These are phyloP conservation scores for Litchi chinensis DNA, from an alignment of 345 rosid genomes.

Conservation along the genomic window DNA sequence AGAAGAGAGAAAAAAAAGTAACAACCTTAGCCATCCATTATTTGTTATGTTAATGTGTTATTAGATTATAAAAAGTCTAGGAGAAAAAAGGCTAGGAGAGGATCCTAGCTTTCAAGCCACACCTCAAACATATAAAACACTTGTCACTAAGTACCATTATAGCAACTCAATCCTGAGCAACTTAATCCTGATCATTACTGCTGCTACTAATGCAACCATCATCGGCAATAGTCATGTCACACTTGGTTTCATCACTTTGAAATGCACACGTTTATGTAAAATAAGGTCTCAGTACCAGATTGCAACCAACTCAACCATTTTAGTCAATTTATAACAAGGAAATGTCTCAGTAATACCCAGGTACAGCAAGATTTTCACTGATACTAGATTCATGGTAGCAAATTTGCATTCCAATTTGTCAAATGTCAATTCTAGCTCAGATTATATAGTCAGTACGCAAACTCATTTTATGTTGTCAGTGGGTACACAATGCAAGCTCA, in stretches of 20 bases:
- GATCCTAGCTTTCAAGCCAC: not conserved
- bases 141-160: not conserved
- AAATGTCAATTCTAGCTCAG: not conserved
- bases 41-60: too few relatives aligned
- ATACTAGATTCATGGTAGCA: not conserved
- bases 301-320: not conserved
- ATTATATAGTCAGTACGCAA: not conserved
- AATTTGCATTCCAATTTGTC: not conserved
- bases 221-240: not conserved
- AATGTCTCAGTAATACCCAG: not conserved
- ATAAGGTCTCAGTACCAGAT: not conserved
- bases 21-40: too few relatives aligned
- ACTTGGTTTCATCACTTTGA: too few relatives aligned
- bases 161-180: conserved; percentile 4
- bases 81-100: too few relatives aligned
- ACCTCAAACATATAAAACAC: not conserved
- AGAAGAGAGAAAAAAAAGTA: too few relatives aligned
- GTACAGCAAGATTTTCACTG: not conserved
- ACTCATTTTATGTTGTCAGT: too few relatives aligned
- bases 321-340: not conserved
- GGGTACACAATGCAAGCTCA: not conserved
- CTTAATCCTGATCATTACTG: not conserved
- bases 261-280: too few relatives aligned
- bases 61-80: too few relatives aligned
- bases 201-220: not conserved